A percentile compares a stretch with the other conserved stretches of the same genome.
phyloP scores from a whole-genome alignment of 495 filamentous ascomycete species.

The Xylaria venustula region DNA sequence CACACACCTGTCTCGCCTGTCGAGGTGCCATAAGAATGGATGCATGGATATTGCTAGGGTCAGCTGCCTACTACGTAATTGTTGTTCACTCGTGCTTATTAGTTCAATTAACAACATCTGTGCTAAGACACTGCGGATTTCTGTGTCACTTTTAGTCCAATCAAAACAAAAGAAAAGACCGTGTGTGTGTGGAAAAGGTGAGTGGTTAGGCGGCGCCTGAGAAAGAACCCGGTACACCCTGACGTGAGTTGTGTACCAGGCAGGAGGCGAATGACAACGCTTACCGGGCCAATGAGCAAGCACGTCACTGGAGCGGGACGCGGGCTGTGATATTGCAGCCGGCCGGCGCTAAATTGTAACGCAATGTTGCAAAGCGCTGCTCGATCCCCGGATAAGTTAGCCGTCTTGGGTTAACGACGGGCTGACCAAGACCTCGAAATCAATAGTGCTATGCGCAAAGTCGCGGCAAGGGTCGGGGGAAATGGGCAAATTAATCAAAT shows the following conservation, averaged over 20 bases:
- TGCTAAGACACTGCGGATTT: neutral
- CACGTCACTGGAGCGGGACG: neutral
- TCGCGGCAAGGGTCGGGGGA: neutral
- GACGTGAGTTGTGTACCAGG: neutral
- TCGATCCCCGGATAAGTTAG: constrained; percentile 9
- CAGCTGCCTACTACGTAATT: neutral
- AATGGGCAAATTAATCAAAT: constrained; percentile 9
- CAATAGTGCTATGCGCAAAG: constrained; percentile 7
- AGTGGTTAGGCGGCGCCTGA: neutral
- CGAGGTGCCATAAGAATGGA: neutral
- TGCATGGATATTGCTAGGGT: neutral
- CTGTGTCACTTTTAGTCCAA: neutral
- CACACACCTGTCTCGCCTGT: no score
- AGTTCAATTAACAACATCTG: neutral
- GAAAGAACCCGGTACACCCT: neutral
- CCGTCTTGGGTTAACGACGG: constrained; percentile 9
- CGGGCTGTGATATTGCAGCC: constrained; percentile 9
- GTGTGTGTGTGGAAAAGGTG: neutral
- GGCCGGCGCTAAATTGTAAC: constrained; percentile 8
- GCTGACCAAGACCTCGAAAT: constrained; percentile 12
- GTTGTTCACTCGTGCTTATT: neutral
- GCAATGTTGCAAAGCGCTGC: constrained; percentile 9
- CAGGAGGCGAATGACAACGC: neutral
- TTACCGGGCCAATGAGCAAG: constrained; percentile 11
- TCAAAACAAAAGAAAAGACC: neutral